Conservation (phyloP, 768 basidiomycete genomes). For the Psilocybe tampanensis region DNA sequence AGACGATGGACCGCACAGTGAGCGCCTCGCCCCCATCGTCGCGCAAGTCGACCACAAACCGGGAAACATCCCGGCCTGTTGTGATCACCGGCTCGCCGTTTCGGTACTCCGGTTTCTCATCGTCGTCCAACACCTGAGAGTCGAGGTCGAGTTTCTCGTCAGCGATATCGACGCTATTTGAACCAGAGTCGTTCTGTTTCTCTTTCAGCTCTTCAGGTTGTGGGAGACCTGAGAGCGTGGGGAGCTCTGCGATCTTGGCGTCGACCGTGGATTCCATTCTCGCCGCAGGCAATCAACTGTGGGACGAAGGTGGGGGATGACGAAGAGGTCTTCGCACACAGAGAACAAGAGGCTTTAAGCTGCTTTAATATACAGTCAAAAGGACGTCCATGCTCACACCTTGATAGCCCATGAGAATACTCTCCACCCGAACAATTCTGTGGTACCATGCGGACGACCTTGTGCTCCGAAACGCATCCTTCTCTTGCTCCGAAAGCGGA, state of each 20-base stretch:
- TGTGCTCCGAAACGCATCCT: slow-evolving; percentile 2
- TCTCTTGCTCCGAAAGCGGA: not conserved
- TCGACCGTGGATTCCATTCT: slow-evolving; percentile 15
- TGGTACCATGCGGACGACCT: slow-evolving; percentile 9
- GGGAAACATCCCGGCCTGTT: slow-evolving; percentile 52
- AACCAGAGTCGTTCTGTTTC: slow-evolving; percentile 13
- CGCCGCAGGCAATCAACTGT: not conserved
- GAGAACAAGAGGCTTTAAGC: slow-evolving; percentile 4
- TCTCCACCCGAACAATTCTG: slow-evolving; percentile 2
- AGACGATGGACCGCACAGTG: slow-evolving; percentile 55
- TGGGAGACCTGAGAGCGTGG: slow-evolving; percentile 13
- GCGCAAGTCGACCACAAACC: slow-evolving; percentile 54
- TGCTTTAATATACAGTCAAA: not conserved
- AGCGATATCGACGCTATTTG: slow-evolving; percentile 20
- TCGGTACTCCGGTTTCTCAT: slow-evolving; percentile 29
- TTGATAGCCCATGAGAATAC: slow-evolving; percentile 9
- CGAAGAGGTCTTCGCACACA: not conserved
- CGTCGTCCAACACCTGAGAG: slow-evolving; percentile 12
- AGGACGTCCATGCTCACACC: not conserved
- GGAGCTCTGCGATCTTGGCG: slow-evolving; percentile 12
- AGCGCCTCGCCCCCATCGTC: slow-evolving; percentile 60
- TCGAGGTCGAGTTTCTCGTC: slow-evolving; percentile 18
- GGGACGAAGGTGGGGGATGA: not conserved
- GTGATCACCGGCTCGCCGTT: slow-evolving; percentile 46
- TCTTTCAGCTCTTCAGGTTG: slow-evolving; percentile 13